A percentile compares a stretch with the other conserved stretches of the same genome.
These are phyloP conservation scores for Eragrostis nindensis DNA, from an alignment of 176 grass and related monocot genomes.

Conservation along the genomic window DNA sequence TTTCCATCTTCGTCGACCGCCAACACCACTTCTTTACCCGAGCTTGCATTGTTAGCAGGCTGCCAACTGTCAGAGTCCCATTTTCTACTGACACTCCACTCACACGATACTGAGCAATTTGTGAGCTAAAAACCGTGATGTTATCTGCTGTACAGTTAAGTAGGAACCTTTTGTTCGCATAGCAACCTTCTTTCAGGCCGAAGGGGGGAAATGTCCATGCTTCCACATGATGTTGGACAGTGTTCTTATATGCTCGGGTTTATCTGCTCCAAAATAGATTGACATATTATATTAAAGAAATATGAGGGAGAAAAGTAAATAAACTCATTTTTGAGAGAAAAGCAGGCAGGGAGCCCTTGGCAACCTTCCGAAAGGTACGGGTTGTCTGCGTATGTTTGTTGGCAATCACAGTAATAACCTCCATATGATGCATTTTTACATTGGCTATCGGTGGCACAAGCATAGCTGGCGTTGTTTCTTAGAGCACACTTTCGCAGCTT, in stretches of 20 bases:
- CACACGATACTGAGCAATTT: background rate
- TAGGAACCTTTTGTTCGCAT: background rate
- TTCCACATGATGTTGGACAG: conserved; percentile 21
- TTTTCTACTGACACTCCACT: background rate
- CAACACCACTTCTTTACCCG: background rate
- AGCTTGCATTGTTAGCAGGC: background rate
- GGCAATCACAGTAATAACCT: background rate
- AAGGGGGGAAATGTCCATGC: conserved; percentile 23
- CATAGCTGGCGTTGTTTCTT: background rate
- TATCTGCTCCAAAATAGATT: background rate
- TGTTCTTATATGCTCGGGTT: background rate
- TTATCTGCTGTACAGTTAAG: conserved; percentile 18
- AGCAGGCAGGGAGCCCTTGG: background rate
- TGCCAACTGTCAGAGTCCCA: conserved; percentile 9
- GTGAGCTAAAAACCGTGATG: background rate
- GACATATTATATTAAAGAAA: too few relatives aligned
- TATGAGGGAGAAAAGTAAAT: too few relatives aligned
- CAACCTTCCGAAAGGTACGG: conserved; percentile 1
- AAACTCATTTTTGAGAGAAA: background rate
- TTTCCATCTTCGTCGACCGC: too few relatives aligned
- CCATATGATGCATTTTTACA: background rate
- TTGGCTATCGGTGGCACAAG: background rate
- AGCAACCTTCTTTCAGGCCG: conserved; percentile 36
- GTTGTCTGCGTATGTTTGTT: too few relatives aligned
- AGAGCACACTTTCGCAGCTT: conserved; percentile 23